Percentiles rank a stretch among this genome's conserved stretches.
These are phyloP conservation scores for Pythium pyrilobum DNA, from an alignment of 352 stramenopile species.

Conservation along the genomic window DNA sequence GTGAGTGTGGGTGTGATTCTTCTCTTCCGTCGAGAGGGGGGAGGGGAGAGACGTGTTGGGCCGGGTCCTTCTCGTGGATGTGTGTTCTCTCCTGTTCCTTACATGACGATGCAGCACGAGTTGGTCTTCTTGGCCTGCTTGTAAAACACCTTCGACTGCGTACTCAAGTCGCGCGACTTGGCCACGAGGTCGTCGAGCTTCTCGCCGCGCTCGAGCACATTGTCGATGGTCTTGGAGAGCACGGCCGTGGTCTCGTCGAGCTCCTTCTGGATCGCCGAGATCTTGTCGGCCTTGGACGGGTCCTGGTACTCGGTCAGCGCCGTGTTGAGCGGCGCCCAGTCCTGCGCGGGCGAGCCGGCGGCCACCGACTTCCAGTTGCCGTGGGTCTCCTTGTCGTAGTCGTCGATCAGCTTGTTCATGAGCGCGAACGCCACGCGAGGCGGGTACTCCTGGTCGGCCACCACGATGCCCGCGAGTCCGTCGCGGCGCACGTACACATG, in stretches of 20 bases:
- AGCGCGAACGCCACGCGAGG: constrained; percentile 97
- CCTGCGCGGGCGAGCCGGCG: constrained; percentile 50
- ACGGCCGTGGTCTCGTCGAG: constrained; percentile 99
- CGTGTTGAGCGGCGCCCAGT: constrained; percentile 89
- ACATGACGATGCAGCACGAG: constrained; percentile 95
- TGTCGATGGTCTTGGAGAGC: constrained; percentile 99
- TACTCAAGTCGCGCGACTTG: constrained; percentile 97
- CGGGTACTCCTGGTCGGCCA: constrained; percentile 98
- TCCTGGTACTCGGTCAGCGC: constrained; percentile 97
- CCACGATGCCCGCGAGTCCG: constrained; percentile 94
- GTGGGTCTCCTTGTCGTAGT: constrained; percentile 87
- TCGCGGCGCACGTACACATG: constrained; percentile 98
- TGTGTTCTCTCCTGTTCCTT: constrained; percentile 24
- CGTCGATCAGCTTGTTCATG: constrained; percentile 95
- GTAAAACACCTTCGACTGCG: constrained; percentile 99
- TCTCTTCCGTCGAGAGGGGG: too few species aligned
- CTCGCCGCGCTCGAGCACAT: constrained; percentile 96
- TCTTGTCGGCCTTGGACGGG: constrained; percentile 98
- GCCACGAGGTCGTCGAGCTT: constrained; percentile 99
- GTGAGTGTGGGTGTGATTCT: too few species aligned
- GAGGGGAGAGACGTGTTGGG: too few species aligned
- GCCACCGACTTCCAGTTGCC: constrained; percentile 53
- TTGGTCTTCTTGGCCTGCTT: constrained; percentile 99
- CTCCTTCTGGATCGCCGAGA: constrained; percentile 99
- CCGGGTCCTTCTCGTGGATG: too few species aligned